Evolutionary conservation across 2,329 filamentous ascomycete genomes (phyloP), one percentile per base, ranked within the genome.

Genomic region (Metarhizium robertsii): DNA sequence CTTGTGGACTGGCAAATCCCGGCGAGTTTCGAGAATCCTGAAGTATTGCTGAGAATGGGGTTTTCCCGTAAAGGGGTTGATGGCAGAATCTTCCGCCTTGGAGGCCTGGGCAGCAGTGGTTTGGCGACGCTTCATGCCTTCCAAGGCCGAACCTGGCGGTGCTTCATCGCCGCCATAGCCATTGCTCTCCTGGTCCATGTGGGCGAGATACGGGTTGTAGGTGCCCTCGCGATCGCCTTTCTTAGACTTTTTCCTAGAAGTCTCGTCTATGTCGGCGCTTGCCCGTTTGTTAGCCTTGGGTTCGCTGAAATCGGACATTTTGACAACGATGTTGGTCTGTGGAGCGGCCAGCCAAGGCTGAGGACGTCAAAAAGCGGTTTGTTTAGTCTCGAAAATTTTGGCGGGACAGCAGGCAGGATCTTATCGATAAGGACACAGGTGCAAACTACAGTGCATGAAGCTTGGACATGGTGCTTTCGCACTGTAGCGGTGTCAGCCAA

Each of bases 191-290:
- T 86, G 79, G 72, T 92, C 85, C 83, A 88, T 87, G 73, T 99
- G 94, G 55, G 91, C 89, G 59, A 99, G 84, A 75, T 99, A 97
- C 1, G 89, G 90, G 69, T 97, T 97, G 68, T 80, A 68, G 59
- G 70, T 71, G 18, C 66, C 62, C 54, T 65, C 67, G 34, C 61
- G 60, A 42, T 67, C 66, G 38, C 66, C 66, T 64, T 71, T 76
- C 59, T 70, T 72, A 46, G 68, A 66, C 68, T 77, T 79, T 62
- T 77, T 76, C 58, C 71, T 69, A 36, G 64, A 71, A 50, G 65
- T 54, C 29, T 72, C 72, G 52, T 76, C 74, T 50, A 66, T 63
- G 58, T 78, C 75, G 53, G 72, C 68, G 61, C 71, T 77, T 53
- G 67, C 67, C 60, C 77, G 72, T 66, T 79, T 79, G 53, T 65